These are phyloP conservation scores for Sphagnum tenellum DNA, from an alignment of 225 moss, liverwort and hornwort genomes.

Conservation along the genomic window DNA sequence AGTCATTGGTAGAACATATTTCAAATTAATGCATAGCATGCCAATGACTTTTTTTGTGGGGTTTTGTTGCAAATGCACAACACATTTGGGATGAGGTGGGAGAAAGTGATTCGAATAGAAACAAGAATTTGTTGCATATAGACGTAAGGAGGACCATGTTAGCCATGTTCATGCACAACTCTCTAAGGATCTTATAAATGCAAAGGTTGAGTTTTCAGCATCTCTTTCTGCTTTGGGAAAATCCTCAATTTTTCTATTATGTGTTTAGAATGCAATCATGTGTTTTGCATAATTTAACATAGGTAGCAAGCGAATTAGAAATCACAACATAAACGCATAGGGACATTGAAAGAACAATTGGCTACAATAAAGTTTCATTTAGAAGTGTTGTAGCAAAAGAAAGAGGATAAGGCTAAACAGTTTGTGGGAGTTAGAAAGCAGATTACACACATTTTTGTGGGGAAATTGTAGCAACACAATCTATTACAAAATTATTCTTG, in stretches of 20 bases:
- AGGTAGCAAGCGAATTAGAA: too few species aligned
- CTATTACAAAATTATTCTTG: slow-evolving; percentile 10
- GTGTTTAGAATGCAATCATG: too few species aligned
- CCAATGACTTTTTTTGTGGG: neutral
- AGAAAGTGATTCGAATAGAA: slow-evolving; percentile 40
- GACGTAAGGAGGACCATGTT: slow-evolving; percentile 49
- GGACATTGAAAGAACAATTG: slow-evolving; percentile 46
- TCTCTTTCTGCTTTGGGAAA: slow-evolving; percentile 43
- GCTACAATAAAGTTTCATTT: slow-evolving; percentile 42
- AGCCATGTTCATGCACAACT: slow-evolving; percentile 38
- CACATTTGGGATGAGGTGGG: slow-evolving; percentile 64
- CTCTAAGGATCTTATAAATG: slow-evolving; percentile 42
- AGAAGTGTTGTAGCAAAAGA: slow-evolving; percentile 43
- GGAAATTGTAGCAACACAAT: slow-evolving; percentile 26
- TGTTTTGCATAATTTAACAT: too few species aligned
- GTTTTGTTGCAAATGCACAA: slow-evolving; percentile 19
- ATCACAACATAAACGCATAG: slow-evolving; percentile 34
- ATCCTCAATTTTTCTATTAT: slow-evolving; percentile 20
- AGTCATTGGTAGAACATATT: too few species aligned
- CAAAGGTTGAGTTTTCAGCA: slow-evolving; percentile 38
- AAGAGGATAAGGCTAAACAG: slow-evolving; percentile 45
- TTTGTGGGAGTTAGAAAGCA: slow-evolving; percentile 43
- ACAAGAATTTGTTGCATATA: slow-evolving; percentile 60
- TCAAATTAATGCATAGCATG: neutral
- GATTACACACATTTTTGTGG: slow-evolving; percentile 43